Evolutionary conservation across 2,329 filamentous ascomycete species (phyloP), one percentile per base, ranked within the genome.

Genomic region (Neofusicoccum cordaticola): DNA sequence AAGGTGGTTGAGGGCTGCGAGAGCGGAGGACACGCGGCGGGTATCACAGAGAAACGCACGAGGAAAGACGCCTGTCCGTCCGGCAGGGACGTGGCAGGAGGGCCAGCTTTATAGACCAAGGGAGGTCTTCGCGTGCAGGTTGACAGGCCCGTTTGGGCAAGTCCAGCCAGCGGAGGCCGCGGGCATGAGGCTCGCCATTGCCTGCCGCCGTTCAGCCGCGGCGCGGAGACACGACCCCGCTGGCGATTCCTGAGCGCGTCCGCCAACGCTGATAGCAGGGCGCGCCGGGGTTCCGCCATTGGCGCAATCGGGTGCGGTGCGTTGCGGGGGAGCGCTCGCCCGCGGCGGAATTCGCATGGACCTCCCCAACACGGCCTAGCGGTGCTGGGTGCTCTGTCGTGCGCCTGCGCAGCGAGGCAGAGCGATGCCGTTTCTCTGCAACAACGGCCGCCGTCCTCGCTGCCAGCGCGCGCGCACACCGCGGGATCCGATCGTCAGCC

Each of bases 161-260:
- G 56, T 60, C 27, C 56, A 60, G 56, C 56, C 56, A 60, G 41
- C 56, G n/a, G 52, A 44, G 52, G 37, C 37, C 52, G 37, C 52
- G 52, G 52, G 13, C 19, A 31, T 44, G 35, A 17, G 13, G 56
- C 41, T 47, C 42, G 56, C 56, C 56, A 47, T 60, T 4, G 53
- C 53, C 27, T 58, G 53, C 53, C 53, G 22, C 13, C 9, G 13
- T 11, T 6, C 4, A 48, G 45, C 11, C 22, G 22, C 22, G 22
- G 22, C 22, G 22, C 9, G 19, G 47, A 15, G 44, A 9, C 52
- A 39, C 22, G 22, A 22, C 22, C 22, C 22, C 22, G 22, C 37
- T 42, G 51, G 15, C 5, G 34, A 22, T 22, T 19, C 13, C 27
- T 31, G 31, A 19, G 39, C 53, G 22, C 22, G 22, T 22, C 22